Evolutionary conservation across 2,329 filamentous ascomycete species (phyloP), one percentile per base, ranked within the genome.

Genomic region (Acrodontium crateriforme): DNA sequence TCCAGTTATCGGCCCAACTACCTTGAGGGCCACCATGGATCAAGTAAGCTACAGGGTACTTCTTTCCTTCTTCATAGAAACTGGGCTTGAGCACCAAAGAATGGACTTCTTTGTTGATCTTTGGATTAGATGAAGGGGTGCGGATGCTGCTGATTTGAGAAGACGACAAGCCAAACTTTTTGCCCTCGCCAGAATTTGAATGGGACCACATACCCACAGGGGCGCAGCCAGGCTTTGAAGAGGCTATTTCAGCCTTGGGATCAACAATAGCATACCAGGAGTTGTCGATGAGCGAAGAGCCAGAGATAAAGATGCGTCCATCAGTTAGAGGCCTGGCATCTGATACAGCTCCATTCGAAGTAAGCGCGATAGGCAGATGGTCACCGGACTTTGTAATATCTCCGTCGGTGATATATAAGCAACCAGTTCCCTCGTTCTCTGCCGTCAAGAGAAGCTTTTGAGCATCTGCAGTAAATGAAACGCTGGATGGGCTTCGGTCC

Each of bases 201-300:
- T 49, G 39, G 22, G 36, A 38, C 49, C 49, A 52, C 3, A 26
- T 35, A 3, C 16, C n/a, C 7, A 29, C 42, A 32, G n/a, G 46
- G 35, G 15, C 38, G 35, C 49, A 21, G 52, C 31, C 3, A 51
- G 43, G 28, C 50, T 42, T n/a, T 53, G 41, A 9, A 47, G 34
- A 0, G 63, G 57, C 28, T 71, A 61, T n/a, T n/a, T n/a, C n/a
- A 4, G 74, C 45, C 7, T 76, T 57, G 12, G 62, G 59, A 28
- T 73, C 63, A 6, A 79, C 47, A 10, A 80, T 59, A 11, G 62
- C 65, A 52, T 78, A 87, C 37, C 67, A 59, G 7, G 74, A 81
- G 54, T 72, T 85, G 41, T 87, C 80, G 13, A 80, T 60, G 1
- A 81, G 59, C 8, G 74, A 82, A 33, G 58, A 74, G n/a, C 69